Conservation (phyloP, 768 basidiomycete genomes). For the Exidia glandulosa region DNA sequence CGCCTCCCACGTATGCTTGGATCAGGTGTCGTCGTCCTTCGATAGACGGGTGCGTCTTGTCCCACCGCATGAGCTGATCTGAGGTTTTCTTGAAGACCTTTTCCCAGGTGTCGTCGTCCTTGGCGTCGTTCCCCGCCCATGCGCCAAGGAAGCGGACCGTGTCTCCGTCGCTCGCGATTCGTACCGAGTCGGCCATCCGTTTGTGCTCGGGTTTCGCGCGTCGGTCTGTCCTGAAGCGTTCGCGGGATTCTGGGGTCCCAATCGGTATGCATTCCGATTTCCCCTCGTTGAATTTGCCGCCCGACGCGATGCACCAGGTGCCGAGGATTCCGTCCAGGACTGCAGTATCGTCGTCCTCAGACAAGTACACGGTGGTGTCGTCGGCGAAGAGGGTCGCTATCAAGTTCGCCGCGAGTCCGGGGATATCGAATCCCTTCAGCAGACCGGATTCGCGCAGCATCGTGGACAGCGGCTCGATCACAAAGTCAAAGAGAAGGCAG, state of each 20-base stretch:
- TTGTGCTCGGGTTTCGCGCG: neutral
- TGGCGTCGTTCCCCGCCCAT: conserved; percentile 20
- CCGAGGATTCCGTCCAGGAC: conserved; percentile 19
- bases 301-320: conserved; percentile 28
- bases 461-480: conserved; percentile 28
- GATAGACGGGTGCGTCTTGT: conserved; percentile 17
- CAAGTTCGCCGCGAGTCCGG: conserved; percentile 2
- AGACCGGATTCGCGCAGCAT: conserved; percentile 17
- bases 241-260: conserved; percentile 13
- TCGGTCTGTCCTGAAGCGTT: neutral
- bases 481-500: conserved; percentile 29
- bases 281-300: conserved; percentile 28
- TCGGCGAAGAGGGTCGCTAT: conserved; percentile 24
- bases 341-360: conserved; percentile 16
- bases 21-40: conserved; percentile 17
- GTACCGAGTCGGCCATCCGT: conserved; percentile 10
- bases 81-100: conserved; percentile 19
- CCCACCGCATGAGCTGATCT: conserved; percentile 14
- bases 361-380: no score
- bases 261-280: conserved; percentile 32
- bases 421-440: conserved; percentile 12
- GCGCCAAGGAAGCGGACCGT: conserved; percentile 22
- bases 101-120: no score
- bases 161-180: conserved; percentile 20
- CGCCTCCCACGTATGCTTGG: conserved; percentile 19